Base-by-base conservation (phyloP, 352 stramenopile genomes). In the Phytophthora ohioensis region DNA sequence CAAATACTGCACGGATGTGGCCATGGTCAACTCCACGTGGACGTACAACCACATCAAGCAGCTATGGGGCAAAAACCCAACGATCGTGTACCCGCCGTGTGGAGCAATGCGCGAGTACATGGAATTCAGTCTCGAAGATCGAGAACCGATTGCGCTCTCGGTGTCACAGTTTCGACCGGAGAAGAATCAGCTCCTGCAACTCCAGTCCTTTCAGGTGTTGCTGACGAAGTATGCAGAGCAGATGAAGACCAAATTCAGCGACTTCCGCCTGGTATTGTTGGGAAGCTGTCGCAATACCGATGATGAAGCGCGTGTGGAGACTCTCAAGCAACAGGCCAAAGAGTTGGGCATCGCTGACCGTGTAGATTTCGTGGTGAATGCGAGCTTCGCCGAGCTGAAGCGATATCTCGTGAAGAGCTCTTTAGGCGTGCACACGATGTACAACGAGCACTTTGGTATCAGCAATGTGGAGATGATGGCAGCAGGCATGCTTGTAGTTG, bases 361-460 rank as follows among this genome's bases (percentile, higher is more conserved):
- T 15, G 97, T 99, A 5, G 74, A 97, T 46, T 99, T 99, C 75
- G 80, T 97, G 31, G 85, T 99, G 32, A 98, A 99, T 79, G 92
- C 95, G 38, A 97, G 93, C 27, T 99, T 98, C 61, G 73, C 78
- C 0, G 88, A 98, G 52, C 74, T 99, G 38, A 94, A 98, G 75
- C 59, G 85, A 17, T 96, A 91, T 52, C 75, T 99, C 17, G 75
- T 78, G 5, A 84, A 73, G 41, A 88, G 93, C 60, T 89, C 87
- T 7, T 91, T 99, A 17, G 98, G 98, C 4, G 73, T 99, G 6
- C 98, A 99, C 83, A 99, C 98, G 12, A 99, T 99, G 98, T 98
- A 97, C 85, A 99, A 99, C 63, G 98, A 99, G 78, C 98, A 99
- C 80, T 99, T 99, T 87, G 98, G 98, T 7, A 99, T 99, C 76